phyloP scores from a whole-genome alignment of 192 early-diverging fungal species.

The Bifiguratus adelaidae region DNA sequence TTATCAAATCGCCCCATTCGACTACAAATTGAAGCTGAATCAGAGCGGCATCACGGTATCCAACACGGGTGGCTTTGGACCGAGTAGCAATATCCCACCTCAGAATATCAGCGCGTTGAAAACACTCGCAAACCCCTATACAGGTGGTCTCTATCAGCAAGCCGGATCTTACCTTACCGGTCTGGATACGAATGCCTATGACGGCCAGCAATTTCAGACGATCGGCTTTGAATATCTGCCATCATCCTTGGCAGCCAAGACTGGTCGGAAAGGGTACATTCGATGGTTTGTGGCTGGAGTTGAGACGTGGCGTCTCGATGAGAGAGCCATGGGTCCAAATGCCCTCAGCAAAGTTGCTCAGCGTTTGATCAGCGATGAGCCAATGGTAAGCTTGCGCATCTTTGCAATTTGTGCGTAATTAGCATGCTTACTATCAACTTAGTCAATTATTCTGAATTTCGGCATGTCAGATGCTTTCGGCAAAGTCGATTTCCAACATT shows the following conservation, averaged over 20 bases:
- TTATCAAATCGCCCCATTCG: background rate
- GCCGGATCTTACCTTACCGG: background rate
- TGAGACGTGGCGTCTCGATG: conserved; percentile 5
- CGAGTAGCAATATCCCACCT: background rate
- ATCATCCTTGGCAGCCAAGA: background rate
- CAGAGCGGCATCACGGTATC: background rate
- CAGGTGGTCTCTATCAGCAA: background rate
- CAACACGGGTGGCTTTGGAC: background rate
- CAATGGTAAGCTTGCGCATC: conserved; percentile 5
- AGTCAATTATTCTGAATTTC: conserved; percentile 4
- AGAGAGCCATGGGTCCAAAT: conserved; percentile 3
- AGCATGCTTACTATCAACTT: no score
- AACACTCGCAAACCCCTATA: conserved; percentile 1
- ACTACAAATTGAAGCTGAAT: background rate
- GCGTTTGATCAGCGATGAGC: conserved; percentile 4
- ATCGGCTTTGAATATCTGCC: conserved; percentile 1
- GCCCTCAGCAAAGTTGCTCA: background rate
- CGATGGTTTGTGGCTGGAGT: conserved; percentile 3
- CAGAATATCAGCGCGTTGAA: no score
- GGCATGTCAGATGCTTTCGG: conserved; percentile 3
- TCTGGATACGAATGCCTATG: background rate
- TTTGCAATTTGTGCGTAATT: no score
- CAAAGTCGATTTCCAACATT: background rate
- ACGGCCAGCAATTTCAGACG: background rate
- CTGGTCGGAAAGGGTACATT: background rate